Conservation (phyloP, 495 filamentous ascomycete species). For the Cercophora scortea region DNA sequence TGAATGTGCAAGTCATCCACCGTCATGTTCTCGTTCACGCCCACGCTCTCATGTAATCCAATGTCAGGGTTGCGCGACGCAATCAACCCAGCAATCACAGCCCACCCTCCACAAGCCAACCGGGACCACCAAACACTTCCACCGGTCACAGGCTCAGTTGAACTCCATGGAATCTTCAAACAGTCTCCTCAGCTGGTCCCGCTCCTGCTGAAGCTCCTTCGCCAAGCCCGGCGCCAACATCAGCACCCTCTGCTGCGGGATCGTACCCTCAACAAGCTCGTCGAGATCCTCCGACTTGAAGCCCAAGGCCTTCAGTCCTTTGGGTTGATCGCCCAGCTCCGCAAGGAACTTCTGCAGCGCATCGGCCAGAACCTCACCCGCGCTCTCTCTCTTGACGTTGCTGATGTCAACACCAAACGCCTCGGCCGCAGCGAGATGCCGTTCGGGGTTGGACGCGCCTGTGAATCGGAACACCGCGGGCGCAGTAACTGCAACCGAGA, state of each 20-base stretch:
- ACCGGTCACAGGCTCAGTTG: too few relatives aligned
- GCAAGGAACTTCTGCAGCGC: slow-evolving; percentile 73
- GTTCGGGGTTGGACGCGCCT: slow-evolving; percentile 78
- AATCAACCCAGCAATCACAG: too few relatives aligned
- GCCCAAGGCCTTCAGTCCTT: slow-evolving; percentile 74
- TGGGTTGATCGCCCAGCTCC: slow-evolving; percentile 81
- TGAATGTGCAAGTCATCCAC: too few relatives aligned
- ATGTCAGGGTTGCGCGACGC: too few relatives aligned
- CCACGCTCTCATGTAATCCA: too few relatives aligned
- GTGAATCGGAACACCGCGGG: slow-evolving; percentile 94
- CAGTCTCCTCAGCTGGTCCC: slow-evolving; percentile 39
- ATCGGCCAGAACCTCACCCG: slow-evolving; percentile 77
- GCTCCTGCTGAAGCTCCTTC: slow-evolving; percentile 57
- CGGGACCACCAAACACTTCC: too few relatives aligned
- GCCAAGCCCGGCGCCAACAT: slow-evolving; percentile 83
- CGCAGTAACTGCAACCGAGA: slow-evolving; percentile 88
- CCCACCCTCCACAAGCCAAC: too few relatives aligned
- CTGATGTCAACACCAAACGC: slow-evolving; percentile 83
- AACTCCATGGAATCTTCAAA: slow-evolving; percentile 43
- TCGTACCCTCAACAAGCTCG: slow-evolving; percentile 80
- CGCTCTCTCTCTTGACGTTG: slow-evolving; percentile 76
- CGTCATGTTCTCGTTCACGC: too few relatives aligned
- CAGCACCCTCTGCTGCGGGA: slow-evolving; percentile 83
- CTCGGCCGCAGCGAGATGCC: slow-evolving; percentile 84
- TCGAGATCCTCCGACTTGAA: slow-evolving; percentile 70